Evolutionary conservation across 257 asterid species (phyloP).

Genomic region (Solanum tarapatanum): DNA sequence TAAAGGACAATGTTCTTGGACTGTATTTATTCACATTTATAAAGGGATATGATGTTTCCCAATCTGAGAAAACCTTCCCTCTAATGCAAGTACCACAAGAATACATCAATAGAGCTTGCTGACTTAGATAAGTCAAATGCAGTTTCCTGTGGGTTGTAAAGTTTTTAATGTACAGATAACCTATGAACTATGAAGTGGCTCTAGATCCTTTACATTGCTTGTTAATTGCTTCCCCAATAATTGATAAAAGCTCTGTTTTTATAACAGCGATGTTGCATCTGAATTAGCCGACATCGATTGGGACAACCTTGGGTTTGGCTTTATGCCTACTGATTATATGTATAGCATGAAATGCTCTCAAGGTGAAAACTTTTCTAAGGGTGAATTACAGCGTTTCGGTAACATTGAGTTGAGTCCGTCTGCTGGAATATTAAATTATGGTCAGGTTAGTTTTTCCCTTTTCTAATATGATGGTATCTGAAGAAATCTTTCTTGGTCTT

Average conservation of each 20-base stretch:
- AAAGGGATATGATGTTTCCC: background rate
- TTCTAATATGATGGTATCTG: background rate
- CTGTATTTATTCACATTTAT: background rate
- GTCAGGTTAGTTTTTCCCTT: constrained; percentile 55
- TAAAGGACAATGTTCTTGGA: background rate
- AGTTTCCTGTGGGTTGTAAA: background rate
- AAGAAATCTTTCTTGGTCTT: background rate
- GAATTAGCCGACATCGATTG: constrained; percentile 75
- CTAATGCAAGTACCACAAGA: background rate
- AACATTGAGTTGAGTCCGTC: constrained; percentile 95
- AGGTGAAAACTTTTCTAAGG: constrained; percentile 57
- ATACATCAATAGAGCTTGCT: background rate
- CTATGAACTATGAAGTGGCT: background rate
- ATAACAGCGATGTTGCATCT: constrained; percentile 39
- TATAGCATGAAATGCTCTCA: constrained; percentile 72
- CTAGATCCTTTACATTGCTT: background rate
- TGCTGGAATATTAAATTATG: constrained; percentile 83
- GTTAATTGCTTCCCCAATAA: background rate
- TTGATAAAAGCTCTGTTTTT: background rate
- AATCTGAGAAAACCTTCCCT: background rate
- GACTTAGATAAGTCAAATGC: background rate
- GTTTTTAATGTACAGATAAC: background rate
- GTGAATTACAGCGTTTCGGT: constrained; percentile 77
- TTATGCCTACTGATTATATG: constrained; percentile 83
- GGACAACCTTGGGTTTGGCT: constrained; percentile 84